Conservation (phyloP, 2,329 filamentous ascomycete genomes). For the Reticulascus tulasneorum region DNA sequence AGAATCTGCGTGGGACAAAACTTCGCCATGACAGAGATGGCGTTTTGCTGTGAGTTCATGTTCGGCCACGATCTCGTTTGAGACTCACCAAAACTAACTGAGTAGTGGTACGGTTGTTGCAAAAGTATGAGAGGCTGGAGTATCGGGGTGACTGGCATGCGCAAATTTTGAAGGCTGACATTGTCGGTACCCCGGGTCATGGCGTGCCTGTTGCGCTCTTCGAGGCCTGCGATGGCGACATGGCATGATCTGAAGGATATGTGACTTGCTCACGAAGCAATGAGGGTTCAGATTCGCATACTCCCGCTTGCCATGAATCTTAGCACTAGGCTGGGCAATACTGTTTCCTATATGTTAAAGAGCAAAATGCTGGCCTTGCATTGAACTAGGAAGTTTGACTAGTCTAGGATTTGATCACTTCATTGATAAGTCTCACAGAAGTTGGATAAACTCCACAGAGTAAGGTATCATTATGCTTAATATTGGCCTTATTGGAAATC, state of each 20-base stretch:
- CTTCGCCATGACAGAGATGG: slow-evolving; percentile 57
- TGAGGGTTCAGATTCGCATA: too few species aligned
- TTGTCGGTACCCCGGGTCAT: slow-evolving; percentile 38
- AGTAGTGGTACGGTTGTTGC: slow-evolving; percentile 48
- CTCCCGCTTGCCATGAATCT: too few species aligned
- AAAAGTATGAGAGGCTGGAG: slow-evolving; percentile 54
- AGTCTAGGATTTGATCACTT: too few species aligned
- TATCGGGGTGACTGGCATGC: slow-evolving; percentile 40
- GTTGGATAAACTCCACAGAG: too few species aligned
- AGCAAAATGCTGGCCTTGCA: too few species aligned
- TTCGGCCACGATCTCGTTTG: background rate
- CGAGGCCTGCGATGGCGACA: slow-evolving; percentile 19
- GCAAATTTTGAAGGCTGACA: slow-evolving; percentile 40
- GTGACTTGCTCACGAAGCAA: too few species aligned
- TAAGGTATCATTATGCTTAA: too few species aligned
- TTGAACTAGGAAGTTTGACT: too few species aligned
- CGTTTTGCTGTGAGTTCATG: slow-evolving; percentile 35
- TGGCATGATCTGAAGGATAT: slow-evolving; percentile 6
- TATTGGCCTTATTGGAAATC: too few species aligned
- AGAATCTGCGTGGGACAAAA: slow-evolving; percentile 51
- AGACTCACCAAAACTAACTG: slow-evolving; percentile 1
- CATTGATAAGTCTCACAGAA: too few species aligned
- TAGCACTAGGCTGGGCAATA: too few species aligned
- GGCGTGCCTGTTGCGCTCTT: slow-evolving; percentile 37
- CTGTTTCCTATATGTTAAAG: too few species aligned